Conservation (phyloP, 495 filamentous ascomycete species). For the Podospora pseudoanserina region DNA sequence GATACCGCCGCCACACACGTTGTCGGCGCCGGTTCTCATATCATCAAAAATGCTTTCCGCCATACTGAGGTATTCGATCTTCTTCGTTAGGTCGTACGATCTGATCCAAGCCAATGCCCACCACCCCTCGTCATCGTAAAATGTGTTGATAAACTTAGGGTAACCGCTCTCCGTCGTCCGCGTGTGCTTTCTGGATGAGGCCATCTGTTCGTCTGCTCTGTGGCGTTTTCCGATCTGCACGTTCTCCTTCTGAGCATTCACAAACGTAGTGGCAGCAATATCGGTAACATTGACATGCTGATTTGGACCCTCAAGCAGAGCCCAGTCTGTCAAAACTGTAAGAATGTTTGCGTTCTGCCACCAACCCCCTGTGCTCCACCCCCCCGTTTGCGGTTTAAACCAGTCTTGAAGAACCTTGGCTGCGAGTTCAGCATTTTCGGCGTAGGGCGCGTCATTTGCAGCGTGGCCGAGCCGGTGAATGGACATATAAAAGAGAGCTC, state of each 20-base stretch:
- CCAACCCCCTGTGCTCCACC: slow-evolving; percentile 67
- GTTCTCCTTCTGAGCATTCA: slow-evolving; percentile 37
- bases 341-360: slow-evolving; percentile 74
- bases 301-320: slow-evolving; percentile 33
- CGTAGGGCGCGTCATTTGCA: slow-evolving; percentile 23
- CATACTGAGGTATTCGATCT: slow-evolving; percentile 50
- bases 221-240: slow-evolving; percentile 34
- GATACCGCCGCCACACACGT: slow-evolving; percentile 60
- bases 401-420: slow-evolving; percentile 55
- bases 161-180: slow-evolving; percentile 32
- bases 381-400: slow-evolving; percentile 59
- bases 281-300: slow-evolving; percentile 33
- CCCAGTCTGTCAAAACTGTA: slow-evolving; percentile 61
- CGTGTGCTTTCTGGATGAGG: slow-evolving; percentile 32
- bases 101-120: slow-evolving; percentile 67
- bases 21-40: slow-evolving; percentile 56
- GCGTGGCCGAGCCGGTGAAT: slow-evolving; percentile 22
- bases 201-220: slow-evolving; percentile 26
- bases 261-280: slow-evolving; percentile 43
- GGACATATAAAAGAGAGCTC: slow-evolving; percentile 37
- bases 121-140: slow-evolving; percentile 71
- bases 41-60: slow-evolving; percentile 60
- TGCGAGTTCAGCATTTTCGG: slow-evolving; percentile 43
- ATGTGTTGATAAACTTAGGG: slow-evolving; percentile 56
- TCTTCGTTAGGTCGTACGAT: slow-evolving; percentile 58